Conservation (phyloP, 345 rosid genomes). For the Salix koriyanagi region DNA sequence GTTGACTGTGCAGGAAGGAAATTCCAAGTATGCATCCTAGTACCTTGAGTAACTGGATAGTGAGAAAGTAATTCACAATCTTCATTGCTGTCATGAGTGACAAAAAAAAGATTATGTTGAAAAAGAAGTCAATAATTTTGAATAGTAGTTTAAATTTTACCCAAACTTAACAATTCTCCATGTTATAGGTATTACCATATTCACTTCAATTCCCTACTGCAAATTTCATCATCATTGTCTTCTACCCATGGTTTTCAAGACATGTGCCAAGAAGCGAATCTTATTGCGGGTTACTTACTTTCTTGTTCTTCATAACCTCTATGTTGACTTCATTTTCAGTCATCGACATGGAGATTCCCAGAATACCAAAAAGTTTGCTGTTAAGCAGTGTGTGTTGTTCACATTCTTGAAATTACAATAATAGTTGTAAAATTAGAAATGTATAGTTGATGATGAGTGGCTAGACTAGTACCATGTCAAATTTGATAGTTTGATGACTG, state of each 20-base stretch:
- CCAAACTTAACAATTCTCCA: not conserved
- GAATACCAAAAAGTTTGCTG: not conserved
- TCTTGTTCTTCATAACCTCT: not conserved
- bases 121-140: not conserved
- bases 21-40: constrained; percentile 60
- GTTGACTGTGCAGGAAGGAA: constrained; percentile 43
- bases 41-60: not conserved
- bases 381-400: not conserved
- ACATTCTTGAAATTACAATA: not conserved
- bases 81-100: not conserved
- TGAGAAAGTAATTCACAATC: not conserved
- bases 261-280: not conserved
- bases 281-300: not conserved
- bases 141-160: not conserved
- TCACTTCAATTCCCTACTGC: not conserved
- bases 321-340: not conserved
- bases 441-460: not conserved
- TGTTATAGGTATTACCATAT: not conserved
- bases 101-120: constrained; percentile 1
- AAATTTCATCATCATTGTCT: not conserved
- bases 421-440: not conserved
- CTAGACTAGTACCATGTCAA: not conserved
- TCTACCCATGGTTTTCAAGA: not conserved
- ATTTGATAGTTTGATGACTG: not conserved
- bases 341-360: not conserved